These are phyloP conservation scores for Umbelopsis sp. DNA, from an alignment of 192 early-diverging fungal species.

Conservation along the genomic window DNA sequence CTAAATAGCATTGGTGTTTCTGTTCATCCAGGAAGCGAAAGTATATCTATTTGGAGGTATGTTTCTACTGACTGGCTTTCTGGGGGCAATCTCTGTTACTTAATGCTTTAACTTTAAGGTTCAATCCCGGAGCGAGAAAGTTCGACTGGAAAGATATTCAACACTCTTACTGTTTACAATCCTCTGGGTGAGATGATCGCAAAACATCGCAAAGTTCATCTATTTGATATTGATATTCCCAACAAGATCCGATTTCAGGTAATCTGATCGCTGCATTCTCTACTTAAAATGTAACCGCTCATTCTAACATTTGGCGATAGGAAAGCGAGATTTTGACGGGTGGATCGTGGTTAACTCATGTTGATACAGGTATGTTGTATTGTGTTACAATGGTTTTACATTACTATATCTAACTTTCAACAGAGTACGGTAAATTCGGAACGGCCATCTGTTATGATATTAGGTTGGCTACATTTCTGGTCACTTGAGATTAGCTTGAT, in stretches of 20 bases:
- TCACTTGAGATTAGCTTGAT: neutral
- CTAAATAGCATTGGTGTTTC: neutral
- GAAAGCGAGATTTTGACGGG: conserved; percentile 83
- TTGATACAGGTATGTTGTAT: conserved; percentile 63
- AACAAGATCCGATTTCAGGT: conserved; percentile 86
- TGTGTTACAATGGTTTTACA: neutral
- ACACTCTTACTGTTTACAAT: conserved; percentile 82
- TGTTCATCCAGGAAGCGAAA: conserved; percentile 59
- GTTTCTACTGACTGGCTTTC: neutral
- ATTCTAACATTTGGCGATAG: conserved; percentile 10
- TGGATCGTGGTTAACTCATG: conserved; percentile 76
- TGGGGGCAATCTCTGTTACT: neutral
- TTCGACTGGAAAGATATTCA: conserved; percentile 65
- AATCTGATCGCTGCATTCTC: conserved; percentile 4
- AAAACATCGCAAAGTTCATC: conserved; percentile 81
- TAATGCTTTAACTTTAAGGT: conserved; percentile 36
- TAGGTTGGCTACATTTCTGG: conserved; percentile 28
- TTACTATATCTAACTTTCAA: neutral
- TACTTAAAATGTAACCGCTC: neutral
- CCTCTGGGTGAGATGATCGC: conserved; percentile 66
- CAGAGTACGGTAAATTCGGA: conserved; percentile 83
- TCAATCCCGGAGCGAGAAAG: conserved; percentile 85
- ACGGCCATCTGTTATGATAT: conserved; percentile 98
- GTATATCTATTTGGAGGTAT: conserved; percentile 83
- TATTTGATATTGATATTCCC: conserved; percentile 97